Evolutionary conservation across 208 protist species (phyloP), one percentile per base, ranked within the genome.

Genomic region (Herpetomonas samuelpessoai): DNA sequence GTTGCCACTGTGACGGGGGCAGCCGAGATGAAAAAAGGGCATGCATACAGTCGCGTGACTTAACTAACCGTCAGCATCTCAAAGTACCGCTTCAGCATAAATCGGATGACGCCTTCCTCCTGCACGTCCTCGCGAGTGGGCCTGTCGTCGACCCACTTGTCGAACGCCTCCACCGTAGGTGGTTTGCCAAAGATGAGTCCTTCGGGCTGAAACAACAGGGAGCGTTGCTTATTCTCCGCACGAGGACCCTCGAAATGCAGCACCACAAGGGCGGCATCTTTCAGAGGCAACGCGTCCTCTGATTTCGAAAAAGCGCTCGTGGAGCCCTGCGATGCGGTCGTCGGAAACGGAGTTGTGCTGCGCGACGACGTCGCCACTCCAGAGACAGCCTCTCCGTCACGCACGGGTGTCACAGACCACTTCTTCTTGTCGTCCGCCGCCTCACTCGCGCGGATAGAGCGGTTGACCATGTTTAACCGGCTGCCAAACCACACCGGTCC

Each of bases 191-290:
- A 95, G 39, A 91, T 88, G 39, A 68, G 73, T 1, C 47, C 46
- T 65, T 95, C 88, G 10, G 85, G 85, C 38, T 92, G 76, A 38
- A 91, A 57, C 25, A 91, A 48, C n/a, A 89, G 61, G 2, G 84
- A 92, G 3, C 88, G 79, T 62, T 81, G 57, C 71, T 89, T 88
- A 1, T 74, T 69, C 22, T 62, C 57, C 14, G 77, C 53, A 18
- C 83, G 68, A 6, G 89, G 89, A 0, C 89, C 89, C 55, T 93
- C 89, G 70, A 83, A 95, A 60, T 95, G 89, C 27, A 95, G 69
- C n/a, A 91, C 83, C 0, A 95, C 62, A 3, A 95, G 50, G 10
- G 86, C 89, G 4, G 81, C 80, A 25, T 93, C 88, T 0, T 16
- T 29, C 19, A 48, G 44, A 48, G 44, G 44, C 4, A 48, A 22